phyloP scores from a whole-genome alignment of 1,139 yeast genomes.

The Blastobotrys illinoisensis region DNA sequence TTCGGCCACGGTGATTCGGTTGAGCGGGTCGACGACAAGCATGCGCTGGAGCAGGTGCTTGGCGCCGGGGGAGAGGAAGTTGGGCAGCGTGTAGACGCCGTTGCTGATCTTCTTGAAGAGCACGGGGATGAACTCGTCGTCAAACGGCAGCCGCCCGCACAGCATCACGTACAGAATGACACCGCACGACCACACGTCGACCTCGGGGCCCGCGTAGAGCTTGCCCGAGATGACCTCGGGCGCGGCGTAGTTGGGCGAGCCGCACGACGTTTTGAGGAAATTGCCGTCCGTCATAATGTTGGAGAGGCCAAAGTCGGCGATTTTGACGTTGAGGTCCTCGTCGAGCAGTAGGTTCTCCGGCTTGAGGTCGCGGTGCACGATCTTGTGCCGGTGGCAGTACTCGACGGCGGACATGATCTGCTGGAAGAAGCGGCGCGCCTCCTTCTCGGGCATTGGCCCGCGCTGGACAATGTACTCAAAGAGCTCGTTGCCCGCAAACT shows the following conservation, averaged over 20 bases:
- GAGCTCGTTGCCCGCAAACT: constrained; percentile 91
- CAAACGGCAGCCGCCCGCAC: constrained; percentile 97
- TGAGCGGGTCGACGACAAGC: constrained; percentile 94
- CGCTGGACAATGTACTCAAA: constrained; percentile 94
- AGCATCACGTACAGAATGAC: constrained; percentile 90
- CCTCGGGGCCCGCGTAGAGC: constrained; percentile 97
- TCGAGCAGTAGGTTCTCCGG: constrained; percentile 91
- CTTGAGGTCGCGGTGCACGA: constrained; percentile 93
- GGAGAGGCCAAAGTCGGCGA: constrained; percentile 94
- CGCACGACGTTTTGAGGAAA: constrained; percentile 91
- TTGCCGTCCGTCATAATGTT: constrained; percentile 98
- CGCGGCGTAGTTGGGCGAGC: constrained; percentile 97
- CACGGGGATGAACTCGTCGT: constrained; percentile 95
- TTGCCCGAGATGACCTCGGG: constrained; percentile 97
- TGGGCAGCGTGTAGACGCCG: constrained; percentile 92
- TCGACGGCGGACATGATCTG: constrained; percentile 97
- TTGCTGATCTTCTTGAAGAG: constrained; percentile 89
- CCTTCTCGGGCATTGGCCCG: constrained; percentile 91
- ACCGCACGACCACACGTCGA: constrained; percentile 98
- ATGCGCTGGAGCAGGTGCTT: constrained; percentile 79
- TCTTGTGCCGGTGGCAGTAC: constrained; percentile 95
- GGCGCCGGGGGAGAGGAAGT: constrained; percentile 83
- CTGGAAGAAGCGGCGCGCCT: constrained; percentile 92
- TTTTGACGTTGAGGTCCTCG: constrained; percentile 86
- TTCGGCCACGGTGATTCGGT: constrained; percentile 90